These are phyloP conservation scores for Nectriaceae sp. DNA, from an alignment of 2,329 filamentous ascomycete species.

Conservation along the genomic window DNA sequence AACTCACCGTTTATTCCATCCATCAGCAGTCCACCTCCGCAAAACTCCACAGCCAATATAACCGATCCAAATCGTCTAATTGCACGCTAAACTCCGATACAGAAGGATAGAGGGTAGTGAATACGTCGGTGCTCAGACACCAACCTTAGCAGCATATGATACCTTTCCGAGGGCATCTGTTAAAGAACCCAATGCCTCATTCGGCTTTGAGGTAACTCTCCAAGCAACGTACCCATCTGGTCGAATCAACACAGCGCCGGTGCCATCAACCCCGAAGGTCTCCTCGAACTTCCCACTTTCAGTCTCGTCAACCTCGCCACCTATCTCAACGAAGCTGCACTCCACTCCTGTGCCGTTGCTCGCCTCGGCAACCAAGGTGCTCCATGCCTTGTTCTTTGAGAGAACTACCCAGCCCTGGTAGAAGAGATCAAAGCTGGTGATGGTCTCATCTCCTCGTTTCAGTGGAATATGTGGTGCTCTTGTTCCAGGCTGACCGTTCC, in stretches of 20 bases:
- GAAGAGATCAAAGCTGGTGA: conserved; percentile 17
- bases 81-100: too few species aligned
- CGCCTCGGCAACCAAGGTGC: background rate
- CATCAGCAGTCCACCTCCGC: too few species aligned
- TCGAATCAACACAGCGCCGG: conserved; percentile 9
- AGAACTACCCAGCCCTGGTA: conserved; percentile 8
- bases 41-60: too few species aligned
- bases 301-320: conserved; percentile 4
- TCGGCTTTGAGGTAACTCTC: background rate
- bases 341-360: background rate
- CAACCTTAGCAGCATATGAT: background rate
- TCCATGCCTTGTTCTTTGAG: conserved; percentile 14
- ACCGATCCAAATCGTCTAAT: too few species aligned
- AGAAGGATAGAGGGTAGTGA: background rate
- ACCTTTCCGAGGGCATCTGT: background rate
- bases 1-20: too few species aligned
- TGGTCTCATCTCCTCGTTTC: background rate
- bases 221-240: conserved; percentile 18
- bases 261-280: conserved; percentile 4
- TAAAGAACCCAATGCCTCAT: background rate
- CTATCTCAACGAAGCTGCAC: conserved; percentile 8
- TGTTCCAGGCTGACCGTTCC: conserved; percentile 24
- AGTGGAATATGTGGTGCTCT: conserved; percentile 22
- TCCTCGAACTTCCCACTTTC: background rate
- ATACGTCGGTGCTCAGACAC: background rate